Conservation (phyloP, 1,284 basidiomycete species). For the Rhizopogon hawkerae region DNA sequence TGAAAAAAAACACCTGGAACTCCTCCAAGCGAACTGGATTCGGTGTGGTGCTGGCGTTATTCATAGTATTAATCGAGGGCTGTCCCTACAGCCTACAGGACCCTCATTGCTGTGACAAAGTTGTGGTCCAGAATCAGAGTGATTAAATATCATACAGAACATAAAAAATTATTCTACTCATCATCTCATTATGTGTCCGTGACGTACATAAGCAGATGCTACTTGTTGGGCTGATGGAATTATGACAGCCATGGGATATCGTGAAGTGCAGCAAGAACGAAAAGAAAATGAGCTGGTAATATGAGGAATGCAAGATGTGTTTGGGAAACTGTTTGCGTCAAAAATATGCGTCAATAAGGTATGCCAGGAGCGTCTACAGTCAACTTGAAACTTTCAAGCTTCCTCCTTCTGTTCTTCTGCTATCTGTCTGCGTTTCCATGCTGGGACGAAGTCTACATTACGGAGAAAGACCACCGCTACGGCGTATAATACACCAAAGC, state of each 20-base stretch:
- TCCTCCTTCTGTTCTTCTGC: conserved; percentile 19
- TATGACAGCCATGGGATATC: conserved; percentile 7
- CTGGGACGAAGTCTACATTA: conserved; percentile 26
- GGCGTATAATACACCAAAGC: conserved; percentile 26
- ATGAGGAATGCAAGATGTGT: conserved; percentile 4
- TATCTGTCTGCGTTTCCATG: conserved; percentile 27
- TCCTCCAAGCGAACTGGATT: too few relatives aligned
- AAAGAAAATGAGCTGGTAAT: background rate
- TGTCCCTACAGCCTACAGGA: too few relatives aligned
- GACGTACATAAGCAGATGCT: conserved; percentile 3
- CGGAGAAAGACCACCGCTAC: conserved; percentile 24
- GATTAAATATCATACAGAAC: conserved; percentile 4
- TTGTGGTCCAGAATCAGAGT: background rate
- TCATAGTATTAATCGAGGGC: too few relatives aligned
- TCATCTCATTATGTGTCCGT: conserved; percentile 4
- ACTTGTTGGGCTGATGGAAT: conserved; percentile 1
- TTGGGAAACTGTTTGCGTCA: background rate
- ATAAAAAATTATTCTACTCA: conserved; percentile 6
- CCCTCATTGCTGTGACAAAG: too few relatives aligned
- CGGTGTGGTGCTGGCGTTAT: too few relatives aligned
- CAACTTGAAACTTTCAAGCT: conserved; percentile 12
- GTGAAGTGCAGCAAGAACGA: conserved; percentile 2
- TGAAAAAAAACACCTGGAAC: background rate
- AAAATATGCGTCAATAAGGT: conserved; percentile 14
- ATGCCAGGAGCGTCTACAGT: conserved; percentile 10